Conservation (phyloP, 371 early-diverging fungal genomes). For the Mucor saturninus region DNA sequence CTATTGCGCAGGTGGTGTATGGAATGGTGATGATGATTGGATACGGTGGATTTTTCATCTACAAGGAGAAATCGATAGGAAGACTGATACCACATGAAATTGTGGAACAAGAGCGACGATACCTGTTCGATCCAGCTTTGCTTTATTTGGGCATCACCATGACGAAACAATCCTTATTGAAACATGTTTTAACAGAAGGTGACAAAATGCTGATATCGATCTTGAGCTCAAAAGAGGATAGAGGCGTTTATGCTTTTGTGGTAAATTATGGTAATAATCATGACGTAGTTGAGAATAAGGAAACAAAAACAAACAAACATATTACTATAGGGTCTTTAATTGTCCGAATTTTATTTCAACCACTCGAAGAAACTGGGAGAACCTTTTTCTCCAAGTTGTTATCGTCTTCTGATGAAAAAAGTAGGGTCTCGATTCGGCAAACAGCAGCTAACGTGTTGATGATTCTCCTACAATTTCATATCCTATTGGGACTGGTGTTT, state of each 20-base stretch:
- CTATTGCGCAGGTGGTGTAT: slow-evolving; percentile 76
- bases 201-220: slow-evolving; percentile 87
- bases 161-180: slow-evolving; percentile 85
- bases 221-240: slow-evolving; percentile 60
- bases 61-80: slow-evolving; percentile 40
- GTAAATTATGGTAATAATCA: slow-evolving; percentile 75
- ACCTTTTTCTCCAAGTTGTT: slow-evolving; percentile 77
- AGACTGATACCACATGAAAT: slow-evolving; percentile 49
- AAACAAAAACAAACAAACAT: not conserved
- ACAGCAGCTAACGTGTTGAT: slow-evolving; percentile 63
- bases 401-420: slow-evolving; percentile 11
- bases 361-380: slow-evolving; percentile 90
- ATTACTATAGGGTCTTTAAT: slow-evolving; percentile 77
- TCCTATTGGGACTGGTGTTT: slow-evolving; percentile 80
- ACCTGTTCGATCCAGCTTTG: slow-evolving; percentile 66
- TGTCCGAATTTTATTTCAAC: slow-evolving; percentile 90
- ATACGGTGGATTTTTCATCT: slow-evolving; percentile 57
- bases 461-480: slow-evolving; percentile 75
- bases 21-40: slow-evolving; percentile 60
- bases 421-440: slow-evolving; percentile 8
- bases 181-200: slow-evolving; percentile 93
- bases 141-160: slow-evolving; percentile 74
- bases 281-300: not conserved
- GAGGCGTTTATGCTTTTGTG: slow-evolving; percentile 87
- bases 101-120: slow-evolving; percentile 25